Percentiles rank a stretch among this genome's conserved stretches.
phyloP scores from a whole-genome alignment of 139 green algal species.

The Pycnococcus provasolii region DNA sequence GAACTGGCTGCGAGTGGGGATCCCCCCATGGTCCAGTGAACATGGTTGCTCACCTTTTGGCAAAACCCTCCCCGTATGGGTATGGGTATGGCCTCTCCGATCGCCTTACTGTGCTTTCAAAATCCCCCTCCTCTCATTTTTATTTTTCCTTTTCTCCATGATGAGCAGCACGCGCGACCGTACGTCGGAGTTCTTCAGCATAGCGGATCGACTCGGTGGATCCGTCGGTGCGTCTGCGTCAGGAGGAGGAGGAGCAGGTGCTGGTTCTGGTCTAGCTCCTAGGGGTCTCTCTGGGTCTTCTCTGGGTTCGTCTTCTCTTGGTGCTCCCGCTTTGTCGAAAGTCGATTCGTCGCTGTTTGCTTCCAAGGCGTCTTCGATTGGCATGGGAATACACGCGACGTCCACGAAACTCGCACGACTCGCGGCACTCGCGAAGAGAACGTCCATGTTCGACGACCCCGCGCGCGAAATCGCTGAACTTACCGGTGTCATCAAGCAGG shows the following conservation, averaged over 20 bases:
- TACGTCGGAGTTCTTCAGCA: constrained; percentile 29
- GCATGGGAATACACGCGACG: constrained; percentile 82
- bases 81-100: too few relatives aligned
- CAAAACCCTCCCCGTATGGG: too few relatives aligned
- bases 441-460: constrained; percentile 93
- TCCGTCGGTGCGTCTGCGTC: constrained; percentile 3
- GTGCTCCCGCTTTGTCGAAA: constrained; percentile 10
- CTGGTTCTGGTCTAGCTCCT: too few relatives aligned
- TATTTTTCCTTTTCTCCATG: too few relatives aligned
- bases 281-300: too few relatives aligned
- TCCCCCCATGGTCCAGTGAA: too few relatives aligned
- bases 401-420: constrained; percentile 83
- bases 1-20: too few relatives aligned
- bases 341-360: constrained; percentile 69
- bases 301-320: background rate
- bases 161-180: constrained; percentile 9
- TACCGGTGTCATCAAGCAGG: constrained; percentile 27
- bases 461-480: constrained; percentile 85
- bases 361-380: constrained; percentile 67
- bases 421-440: constrained; percentile 84
- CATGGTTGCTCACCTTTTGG: too few relatives aligned
- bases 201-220: constrained; percentile 35
- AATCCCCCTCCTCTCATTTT: too few relatives aligned
- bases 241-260: too few relatives aligned
- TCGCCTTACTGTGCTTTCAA: too few relatives aligned